Evolutionary conservation across 176 grass and related monocot species (phyloP).

Genomic region (Leersia perrieri): DNA sequence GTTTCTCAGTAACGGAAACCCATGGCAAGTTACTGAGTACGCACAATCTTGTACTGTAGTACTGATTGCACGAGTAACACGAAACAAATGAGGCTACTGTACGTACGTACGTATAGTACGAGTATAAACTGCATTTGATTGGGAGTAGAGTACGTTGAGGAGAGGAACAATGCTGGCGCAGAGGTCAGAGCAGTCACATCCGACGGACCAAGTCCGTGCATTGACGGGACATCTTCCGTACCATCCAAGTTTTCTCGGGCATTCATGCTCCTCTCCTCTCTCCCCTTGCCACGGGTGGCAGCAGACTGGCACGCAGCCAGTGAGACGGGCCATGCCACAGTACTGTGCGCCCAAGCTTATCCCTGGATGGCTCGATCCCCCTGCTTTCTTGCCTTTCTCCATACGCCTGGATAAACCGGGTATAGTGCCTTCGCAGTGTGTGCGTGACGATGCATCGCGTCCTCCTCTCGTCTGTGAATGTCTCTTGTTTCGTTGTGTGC

Average conservation of each 20-base stretch:
- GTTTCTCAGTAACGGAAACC: too few species aligned
- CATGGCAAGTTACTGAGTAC: too few species aligned
- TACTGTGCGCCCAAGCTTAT: conserved; percentile 5
- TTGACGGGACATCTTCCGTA: conserved; percentile 27
- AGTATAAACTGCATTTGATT: too few species aligned
- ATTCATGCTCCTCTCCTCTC: too few species aligned
- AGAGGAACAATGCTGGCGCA: background rate
- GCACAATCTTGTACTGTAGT: too few species aligned
- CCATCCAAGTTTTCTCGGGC: background rate
- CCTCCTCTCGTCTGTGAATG: too few species aligned
- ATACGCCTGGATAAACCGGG: conserved; percentile 10
- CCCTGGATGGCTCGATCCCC: background rate
- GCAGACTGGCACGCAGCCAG: background rate
- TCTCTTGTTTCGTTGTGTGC: background rate
- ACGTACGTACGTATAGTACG: too few species aligned
- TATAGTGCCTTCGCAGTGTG: too few species aligned
- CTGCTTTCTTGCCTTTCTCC: background rate
- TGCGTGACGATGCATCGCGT: background rate
- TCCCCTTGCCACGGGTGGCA: background rate
- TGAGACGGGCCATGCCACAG: background rate
- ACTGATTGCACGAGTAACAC: too few species aligned
- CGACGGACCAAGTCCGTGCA: conserved; percentile 29
- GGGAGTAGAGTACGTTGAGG: too few species aligned
- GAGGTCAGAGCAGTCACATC: background rate
- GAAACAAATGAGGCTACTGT: too few species aligned